Conservation (phyloP, 225 moss, liverwort and hornwort genomes). For the Pseudisothecium myosuroides region DNA sequence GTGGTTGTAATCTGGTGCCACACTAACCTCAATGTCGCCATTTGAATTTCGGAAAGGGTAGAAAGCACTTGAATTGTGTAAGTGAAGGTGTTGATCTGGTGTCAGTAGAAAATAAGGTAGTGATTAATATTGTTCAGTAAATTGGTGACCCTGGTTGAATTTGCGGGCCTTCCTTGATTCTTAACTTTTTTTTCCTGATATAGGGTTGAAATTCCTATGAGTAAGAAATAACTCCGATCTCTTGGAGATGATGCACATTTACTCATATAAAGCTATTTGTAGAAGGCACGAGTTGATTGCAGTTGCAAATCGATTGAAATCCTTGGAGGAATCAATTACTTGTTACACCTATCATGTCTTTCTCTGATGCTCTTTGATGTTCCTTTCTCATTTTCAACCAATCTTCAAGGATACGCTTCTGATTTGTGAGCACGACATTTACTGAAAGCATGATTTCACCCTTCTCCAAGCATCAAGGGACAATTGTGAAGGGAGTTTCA, state of each 20-base stretch:
- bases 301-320: background rate
- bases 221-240: background rate
- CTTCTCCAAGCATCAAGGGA: background rate
- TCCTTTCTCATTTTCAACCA: background rate
- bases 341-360: background rate
- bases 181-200: too few relatives aligned
- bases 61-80: background rate
- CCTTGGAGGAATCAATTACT: background rate
- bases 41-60: background rate
- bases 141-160: background rate
- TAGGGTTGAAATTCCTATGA: background rate
- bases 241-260: background rate
- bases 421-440: background rate
- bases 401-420: background rate
- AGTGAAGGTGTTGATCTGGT: background rate
- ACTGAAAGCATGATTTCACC: background rate
- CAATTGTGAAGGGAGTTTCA: background rate
- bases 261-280: background rate
- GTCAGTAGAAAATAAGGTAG: too few relatives aligned
- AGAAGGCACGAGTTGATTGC: background rate
- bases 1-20: slow-evolving; percentile 48
- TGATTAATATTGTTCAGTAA: background rate
- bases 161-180: background rate
- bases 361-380: background rate
- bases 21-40: slow-evolving; percentile 37